Base-by-base conservation (phyloP, 1,284 basidiomycete species). In the Golubevia pallescens region DNA sequence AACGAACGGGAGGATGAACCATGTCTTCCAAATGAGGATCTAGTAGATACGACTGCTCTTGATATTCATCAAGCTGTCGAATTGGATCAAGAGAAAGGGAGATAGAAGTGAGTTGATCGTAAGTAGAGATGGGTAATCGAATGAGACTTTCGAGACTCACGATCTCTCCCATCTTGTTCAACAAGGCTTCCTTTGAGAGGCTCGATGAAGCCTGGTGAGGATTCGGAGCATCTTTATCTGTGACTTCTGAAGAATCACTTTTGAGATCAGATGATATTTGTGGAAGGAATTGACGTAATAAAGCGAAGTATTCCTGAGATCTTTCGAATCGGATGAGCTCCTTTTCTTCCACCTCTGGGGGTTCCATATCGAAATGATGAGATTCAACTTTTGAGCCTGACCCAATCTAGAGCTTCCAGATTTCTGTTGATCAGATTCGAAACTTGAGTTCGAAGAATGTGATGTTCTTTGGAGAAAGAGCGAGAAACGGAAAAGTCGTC, bases 41-140 rank as follows among this genome's bases (percentile, higher is more conserved):
- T n/a, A 98, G 89, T 0, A 99, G 89, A 78, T 95, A 94, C 1
- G 95, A 89, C 78, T 96, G 93, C 67, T 98, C 95, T 81, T 97
- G 95, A 80, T 97, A 99, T 81, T 91, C 90, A 83, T 91, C 90
- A 53, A 98, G 89, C 95, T 97, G 68, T 2, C 13, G 1, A 16
- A 13, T 48, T 48, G 42, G 42, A 48, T 10, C 8, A 48, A 48
- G 42, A 48, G 16, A 48, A 48, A 48, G 42, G 16, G 42, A 16
- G 42, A 48, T 10, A 48, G 42, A 48, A 48, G 28, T 28, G 28
- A 28, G 28, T 28, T 28, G 28, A 28, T 28, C 28, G 28, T 28
- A 28, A 28, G 28, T 28, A 28, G 28, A 28, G 28, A 28, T 28
- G 28, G 28, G 53, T 23, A 54, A 19, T 23, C 53, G 19, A 23